Conservation (phyloP, 139 green algal genomes). For the Picochlorum sp. region DNA sequence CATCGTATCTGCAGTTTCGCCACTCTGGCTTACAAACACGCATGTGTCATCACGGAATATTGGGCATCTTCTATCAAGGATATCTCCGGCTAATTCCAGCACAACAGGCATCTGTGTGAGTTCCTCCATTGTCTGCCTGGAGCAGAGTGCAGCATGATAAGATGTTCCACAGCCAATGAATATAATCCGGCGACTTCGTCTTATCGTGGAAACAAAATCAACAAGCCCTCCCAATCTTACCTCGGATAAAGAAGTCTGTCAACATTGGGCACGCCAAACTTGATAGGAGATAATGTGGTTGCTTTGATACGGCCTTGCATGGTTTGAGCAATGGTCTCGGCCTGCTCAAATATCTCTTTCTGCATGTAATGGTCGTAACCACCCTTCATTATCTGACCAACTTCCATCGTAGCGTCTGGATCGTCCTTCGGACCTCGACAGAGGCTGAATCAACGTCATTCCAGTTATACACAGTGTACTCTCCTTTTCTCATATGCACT, state of each 20-base stretch:
- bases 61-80: constrained; percentile 52
- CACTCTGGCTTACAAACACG: constrained; percentile 58
- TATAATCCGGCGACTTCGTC: constrained; percentile 44
- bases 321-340: constrained; percentile 35
- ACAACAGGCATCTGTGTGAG: constrained; percentile 44
- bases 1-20: constrained; percentile 72
- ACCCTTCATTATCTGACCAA: constrained; percentile 68
- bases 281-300: constrained; percentile 4
- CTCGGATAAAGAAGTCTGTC: constrained; percentile 3
- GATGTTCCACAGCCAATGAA: constrained; percentile 61
- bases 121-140: constrained; percentile 46
- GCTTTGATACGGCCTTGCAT: constrained; percentile 21
- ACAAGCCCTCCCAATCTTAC: constrained; percentile 18
- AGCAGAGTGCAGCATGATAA: constrained; percentile 54
- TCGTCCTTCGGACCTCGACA: constrained; percentile 20
- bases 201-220: constrained; percentile 35
- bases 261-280: constrained; percentile 8
- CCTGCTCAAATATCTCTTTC: constrained; percentile 56
- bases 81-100: constrained; percentile 62
- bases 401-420: constrained; percentile 57
- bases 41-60: constrained; percentile 64
- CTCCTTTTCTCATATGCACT: constrained; percentile 58
- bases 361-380: constrained; percentile 60
- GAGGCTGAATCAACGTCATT: constrained; percentile 16
- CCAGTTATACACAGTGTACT: constrained; percentile 67